Evolutionary conservation across 1,284 basidiomycete species (phyloP), one percentile per base, ranked within the genome.

Genomic region (Nidula niveotomentosa): DNA sequence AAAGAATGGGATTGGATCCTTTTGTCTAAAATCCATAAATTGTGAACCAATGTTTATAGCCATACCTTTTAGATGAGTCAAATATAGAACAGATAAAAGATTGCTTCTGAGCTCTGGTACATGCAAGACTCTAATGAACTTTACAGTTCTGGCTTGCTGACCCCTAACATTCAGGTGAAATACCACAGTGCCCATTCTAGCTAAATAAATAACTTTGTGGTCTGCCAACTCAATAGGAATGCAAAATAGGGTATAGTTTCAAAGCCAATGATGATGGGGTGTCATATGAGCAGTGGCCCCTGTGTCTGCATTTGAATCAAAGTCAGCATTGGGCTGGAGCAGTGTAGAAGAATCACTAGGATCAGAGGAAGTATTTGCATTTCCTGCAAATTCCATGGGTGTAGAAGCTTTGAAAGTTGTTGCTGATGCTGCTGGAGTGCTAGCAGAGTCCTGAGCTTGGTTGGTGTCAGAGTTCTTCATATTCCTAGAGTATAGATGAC

Each of bases 271-370:
- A 43, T 53, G 54, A 59, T 73, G 66, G 4, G 68, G 68, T 8
- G 67, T 72, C 71, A 73, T 73, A 66, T 73, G 65, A 63, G 65
- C 67, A 58, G 68, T 69, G 58, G 70, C 67, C 48, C 69, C 70
- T 64, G 68, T 68, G 59, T 74, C 70, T 57, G 65, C 60, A 62
- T 60, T 67, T 68, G 66, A 72, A 51, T 64, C 10, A 56, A 60
- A 48, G 45, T 23, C 10, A 39, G 45, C 36, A 47, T 48, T 34
- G 8, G 23, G 53, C 18, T 52, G 23, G 8, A 36, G 53, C 36
- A 45, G 51, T 46, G 35, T n/a, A 13, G 34, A 49, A 34, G 54
- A 35, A 51, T 51, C 49, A 37, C 8, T 17, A 48, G 44, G 33
- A 53, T 53, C 15, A 34, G 10, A 17, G 30, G 33, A 9, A 53